Evolutionary conservation across 768 basidiomycete genomes (phyloP), one percentile per base, ranked within the genome.

Genomic region (Myochromella boudieri): DNA sequence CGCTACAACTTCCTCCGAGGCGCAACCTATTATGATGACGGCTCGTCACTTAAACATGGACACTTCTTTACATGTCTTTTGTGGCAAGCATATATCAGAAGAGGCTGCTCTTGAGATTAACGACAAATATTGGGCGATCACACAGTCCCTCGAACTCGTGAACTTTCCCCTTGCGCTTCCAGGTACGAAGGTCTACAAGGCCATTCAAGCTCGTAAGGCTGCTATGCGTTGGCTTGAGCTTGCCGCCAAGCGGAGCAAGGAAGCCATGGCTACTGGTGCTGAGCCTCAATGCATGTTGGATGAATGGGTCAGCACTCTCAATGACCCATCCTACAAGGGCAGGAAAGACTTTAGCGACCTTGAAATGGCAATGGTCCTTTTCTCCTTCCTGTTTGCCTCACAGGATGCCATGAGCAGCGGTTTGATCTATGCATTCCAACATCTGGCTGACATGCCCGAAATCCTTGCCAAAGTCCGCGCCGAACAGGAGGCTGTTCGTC

Each of bases 391-490:
- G 44, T 97, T 97, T 60, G 97, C 92, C 2, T 88, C 85, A 20
- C 92, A 97, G 72, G 97, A 99, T 63, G 97, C 97, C 38, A 98
- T 99, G 97, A 91, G 91, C 64, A 93, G 90, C 50, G 95, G 94
- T 40, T 72, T 97, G 58, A 93, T 97, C 60, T 97, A 91, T 66
- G 87, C 84, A 29, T 97, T 98, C 82, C 97, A 99, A 69, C 91
- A 95, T 66, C 77, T 97, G 28, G 91, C 90, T 34, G 97, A 98
- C 66, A 77, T 91, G 63, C 95, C 95, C 1, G 87, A 93, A 20
- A 71, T 97, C 44, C 68, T 95, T 56, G 82, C 80, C 28, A 97
- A 95, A 69, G 80, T 98, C 52, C 81, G 88, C 43, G 90, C 86
- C 57, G 97, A 99, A 69, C 95, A 97, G 66, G 82, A 87, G 33